Conservation (phyloP, 116 monocot genomes). For the Iris pallida region DNA sequence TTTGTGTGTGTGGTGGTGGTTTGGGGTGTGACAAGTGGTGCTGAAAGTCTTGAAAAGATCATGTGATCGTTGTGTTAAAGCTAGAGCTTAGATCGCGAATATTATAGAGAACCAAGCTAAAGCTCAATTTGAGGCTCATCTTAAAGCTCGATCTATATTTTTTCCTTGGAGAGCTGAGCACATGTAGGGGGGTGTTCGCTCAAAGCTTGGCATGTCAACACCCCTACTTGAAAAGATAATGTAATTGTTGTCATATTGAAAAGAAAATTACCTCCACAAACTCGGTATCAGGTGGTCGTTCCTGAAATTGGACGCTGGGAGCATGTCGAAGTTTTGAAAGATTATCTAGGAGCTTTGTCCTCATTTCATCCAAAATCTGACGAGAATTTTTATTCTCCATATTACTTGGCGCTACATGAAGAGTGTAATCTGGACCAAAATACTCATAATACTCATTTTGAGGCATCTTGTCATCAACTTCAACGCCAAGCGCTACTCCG, state of each 20-base stretch:
- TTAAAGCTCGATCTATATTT: no score
- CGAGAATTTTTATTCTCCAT: slow-evolving; percentile 65
- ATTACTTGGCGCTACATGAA: slow-evolving; percentile 64
- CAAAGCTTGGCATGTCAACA: not conserved
- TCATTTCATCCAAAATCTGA: slow-evolving; percentile 37
- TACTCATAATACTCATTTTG: slow-evolving; percentile 67
- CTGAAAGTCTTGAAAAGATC: no score
- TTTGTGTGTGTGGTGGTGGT: no score
- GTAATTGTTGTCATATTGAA: not conserved
- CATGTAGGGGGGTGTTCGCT: not conserved
- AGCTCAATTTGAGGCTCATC: no score
- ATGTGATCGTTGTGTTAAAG: no score
- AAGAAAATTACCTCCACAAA: slow-evolving; percentile 38
- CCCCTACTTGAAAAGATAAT: not conserved
- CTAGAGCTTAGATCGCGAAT: no score
- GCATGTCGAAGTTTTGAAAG: slow-evolving; percentile 69
- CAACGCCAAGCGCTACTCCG: slow-evolving; percentile 63
- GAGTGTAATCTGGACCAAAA: slow-evolving; percentile 74
- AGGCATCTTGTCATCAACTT: slow-evolving; percentile 71
- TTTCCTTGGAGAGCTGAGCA: not conserved
- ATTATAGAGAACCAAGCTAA: not conserved
- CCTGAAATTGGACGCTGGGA: slow-evolving; percentile 86
- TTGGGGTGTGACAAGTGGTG: no score
- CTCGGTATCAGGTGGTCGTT: slow-evolving; percentile 55
- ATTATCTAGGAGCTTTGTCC: slow-evolving; percentile 53